Percentiles rank a stretch among this genome's conserved stretches.
phyloP scores from a whole-genome alignment of 352 stramenopile genomes.

The Pythium rhizo-oryzae region DNA sequence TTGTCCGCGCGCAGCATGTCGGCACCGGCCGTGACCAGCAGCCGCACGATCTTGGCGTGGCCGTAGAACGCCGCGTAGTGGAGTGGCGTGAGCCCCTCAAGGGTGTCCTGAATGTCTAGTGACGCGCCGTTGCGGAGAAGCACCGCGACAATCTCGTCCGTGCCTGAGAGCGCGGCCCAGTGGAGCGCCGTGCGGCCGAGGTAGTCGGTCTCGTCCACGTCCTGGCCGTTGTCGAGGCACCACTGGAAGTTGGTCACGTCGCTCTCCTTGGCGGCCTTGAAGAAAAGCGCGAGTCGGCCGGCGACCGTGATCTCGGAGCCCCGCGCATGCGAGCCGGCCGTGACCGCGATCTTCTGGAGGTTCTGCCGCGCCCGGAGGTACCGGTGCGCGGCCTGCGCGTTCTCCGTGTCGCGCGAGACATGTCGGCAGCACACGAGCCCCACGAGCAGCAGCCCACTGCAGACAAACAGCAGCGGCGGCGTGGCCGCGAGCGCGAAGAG shows the following conservation, averaged over 20 bases:
- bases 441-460: conserved; percentile 39
- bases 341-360: conserved; percentile 60
- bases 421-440: conserved; percentile 58
- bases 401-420: conserved; percentile 50
- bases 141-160: conserved; percentile 59
- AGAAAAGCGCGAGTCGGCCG: conserved; percentile 63
- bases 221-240: conserved; percentile 62
- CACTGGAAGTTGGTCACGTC: conserved; percentile 53
- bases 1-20: conserved; percentile 53
- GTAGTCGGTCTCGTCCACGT: conserved; percentile 64
- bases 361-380: conserved; percentile 47
- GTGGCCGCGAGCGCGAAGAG: conserved; percentile 54
- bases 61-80: conserved; percentile 81
- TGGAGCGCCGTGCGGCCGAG: conserved; percentile 69
- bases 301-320: conserved; percentile 35
- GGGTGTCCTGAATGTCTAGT: conserved; percentile 55
- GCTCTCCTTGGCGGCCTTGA: conserved; percentile 52
- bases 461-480: conserved; percentile 42
- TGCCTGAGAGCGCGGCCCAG: conserved; percentile 58
- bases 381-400: conserved; percentile 58
- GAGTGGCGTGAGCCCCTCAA: conserved; percentile 64
- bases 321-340: conserved; percentile 29
- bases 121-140: conserved; percentile 71
- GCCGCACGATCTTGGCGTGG: conserved; percentile 66
- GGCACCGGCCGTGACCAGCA: conserved; percentile 61